Base-by-base conservation (phyloP, 176 grass and related monocot genomes). In the Tillandsia leiboldiana region DNA sequence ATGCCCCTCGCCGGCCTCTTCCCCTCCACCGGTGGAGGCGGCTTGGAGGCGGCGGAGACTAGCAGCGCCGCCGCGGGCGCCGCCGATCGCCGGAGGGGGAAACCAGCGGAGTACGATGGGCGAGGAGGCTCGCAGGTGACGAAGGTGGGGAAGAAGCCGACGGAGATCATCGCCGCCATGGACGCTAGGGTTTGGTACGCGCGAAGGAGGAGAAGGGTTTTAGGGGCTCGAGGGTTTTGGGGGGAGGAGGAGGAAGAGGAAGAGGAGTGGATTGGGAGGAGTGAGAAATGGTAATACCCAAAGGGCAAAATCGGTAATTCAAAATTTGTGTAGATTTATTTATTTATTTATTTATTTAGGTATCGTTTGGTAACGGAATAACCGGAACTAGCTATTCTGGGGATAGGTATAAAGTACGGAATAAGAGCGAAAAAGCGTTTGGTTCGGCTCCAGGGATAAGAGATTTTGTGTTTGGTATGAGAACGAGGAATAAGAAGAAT, bases 1-100 rank as follows among this genome's bases (percentile, higher is more conserved):
- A 96, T 86, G 51, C 92, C 88, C 10, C 74, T 88, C 29, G 61
- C 24, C 48, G 64, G 51, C 88, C 73, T 89, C 88, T 78, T 75
- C 78, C 77, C 80, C 27, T 77, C 70, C 11, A 72, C 77, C 50
- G 73, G 50, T 0, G 53, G 52, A 11, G 76, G 22, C 0, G 81
- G 48, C 11, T 75, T n/a, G 14, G 82, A 79, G 48, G 33, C 58
- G 8, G 77, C 68, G 7, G 58, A 66, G 12, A 79, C 73, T 63
- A 54, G 76, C 50, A 78, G 65, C 15, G 5, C 77, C 28, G 48
- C n/a, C 11, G 80, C 4, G 49, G 65, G 56, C 54, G 29, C 28
- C 3, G 54, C 54, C 28, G 27, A 61, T 17, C 27, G 14, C 15
- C 12, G 64, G 26, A 18, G 20, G 42, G 52, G 47, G 54, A 73